Percentiles rank a stretch among this genome's conserved stretches.
These are phyloP conservation scores for Venturia asperata DNA, from an alignment of 2,329 filamentous ascomycete genomes.

Conservation along the genomic window DNA sequence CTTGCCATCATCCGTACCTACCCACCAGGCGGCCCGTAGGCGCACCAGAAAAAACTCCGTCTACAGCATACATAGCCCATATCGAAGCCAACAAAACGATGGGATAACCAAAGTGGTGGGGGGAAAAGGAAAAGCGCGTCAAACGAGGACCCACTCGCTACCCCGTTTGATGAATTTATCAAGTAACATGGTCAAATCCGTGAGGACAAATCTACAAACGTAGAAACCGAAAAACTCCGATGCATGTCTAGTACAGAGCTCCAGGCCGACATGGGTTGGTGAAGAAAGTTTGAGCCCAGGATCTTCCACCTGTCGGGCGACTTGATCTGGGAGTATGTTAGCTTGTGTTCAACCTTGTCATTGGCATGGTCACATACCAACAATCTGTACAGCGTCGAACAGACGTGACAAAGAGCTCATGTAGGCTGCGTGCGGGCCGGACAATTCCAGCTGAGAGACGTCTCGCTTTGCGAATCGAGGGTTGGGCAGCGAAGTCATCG, in stretches of 20 bases:
- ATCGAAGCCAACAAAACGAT: not conserved
- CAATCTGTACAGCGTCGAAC: conserved; percentile 85
- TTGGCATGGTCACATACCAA: conserved; percentile 58
- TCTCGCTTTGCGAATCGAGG: conserved; percentile 67
- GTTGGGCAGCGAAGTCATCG: conserved; percentile 68
- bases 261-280: conserved; percentile 89
- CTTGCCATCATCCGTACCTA: not conserved
- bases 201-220: conserved; percentile 87
- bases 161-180: conserved; percentile 97
- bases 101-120: not conserved
- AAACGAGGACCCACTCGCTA: conserved; percentile 80
- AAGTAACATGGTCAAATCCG: conserved; percentile 74
- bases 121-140: conserved; percentile 20
- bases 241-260: conserved; percentile 85
- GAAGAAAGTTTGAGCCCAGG: conserved; percentile 86
- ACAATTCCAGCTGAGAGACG: conserved; percentile 60
- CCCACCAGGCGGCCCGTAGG: not conserved
- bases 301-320: conserved; percentile 91
- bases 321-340: conserved; percentile 60
- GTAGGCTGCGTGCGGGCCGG: conserved; percentile 80
- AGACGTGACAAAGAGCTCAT: conserved; percentile 84
- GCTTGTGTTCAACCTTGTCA: not conserved
- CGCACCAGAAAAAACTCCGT: conserved; percentile 9
- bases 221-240: conserved; percentile 98
- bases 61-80: not conserved